A percentile compares a stretch with the other conserved stretches of the same genome.
These are phyloP conservation scores for Telopea speciosissima DNA, from an alignment of 177 flowering plant genomes.

Conservation along the genomic window DNA sequence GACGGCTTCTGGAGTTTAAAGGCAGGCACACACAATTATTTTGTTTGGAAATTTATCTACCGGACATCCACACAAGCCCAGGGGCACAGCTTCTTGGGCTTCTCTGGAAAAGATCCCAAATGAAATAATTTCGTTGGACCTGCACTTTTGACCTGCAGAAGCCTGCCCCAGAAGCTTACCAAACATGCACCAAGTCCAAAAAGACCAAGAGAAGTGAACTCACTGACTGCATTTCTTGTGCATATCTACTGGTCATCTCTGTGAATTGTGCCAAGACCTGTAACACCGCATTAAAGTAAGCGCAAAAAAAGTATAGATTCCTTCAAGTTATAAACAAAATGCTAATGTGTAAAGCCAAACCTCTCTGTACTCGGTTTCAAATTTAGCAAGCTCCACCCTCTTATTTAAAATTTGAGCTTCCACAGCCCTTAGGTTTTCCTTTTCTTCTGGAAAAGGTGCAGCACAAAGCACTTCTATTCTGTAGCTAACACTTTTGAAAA, in stretches of 20 bases:
- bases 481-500: constrained; percentile 85
- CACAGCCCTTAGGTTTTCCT: constrained; percentile 62
- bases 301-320: background rate
- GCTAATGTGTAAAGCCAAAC: constrained; percentile 26
- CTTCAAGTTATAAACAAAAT: background rate
- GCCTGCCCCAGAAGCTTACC: no score
- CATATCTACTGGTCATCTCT: constrained; percentile 90
- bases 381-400: constrained; percentile 77
- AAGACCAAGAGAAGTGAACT: constrained; percentile 18
- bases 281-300: constrained; percentile 2
- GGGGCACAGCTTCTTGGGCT: no score
- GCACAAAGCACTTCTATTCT: constrained; percentile 80
- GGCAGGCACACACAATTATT: no score
- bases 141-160: no score
- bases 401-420: constrained; percentile 80
- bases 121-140: no score
- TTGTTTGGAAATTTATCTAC: no score
- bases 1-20: no score
- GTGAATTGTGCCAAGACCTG: constrained; percentile 93
- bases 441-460: constrained; percentile 65
- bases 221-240: constrained; percentile 86
- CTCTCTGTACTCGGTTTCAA: constrained; percentile 90
- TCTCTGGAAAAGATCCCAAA: no score
- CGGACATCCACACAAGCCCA: no score
- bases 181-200: no score